Conservation (phyloP, 2,329 filamentous ascomycete species). For the Diaporthe aspalathi region DNA sequence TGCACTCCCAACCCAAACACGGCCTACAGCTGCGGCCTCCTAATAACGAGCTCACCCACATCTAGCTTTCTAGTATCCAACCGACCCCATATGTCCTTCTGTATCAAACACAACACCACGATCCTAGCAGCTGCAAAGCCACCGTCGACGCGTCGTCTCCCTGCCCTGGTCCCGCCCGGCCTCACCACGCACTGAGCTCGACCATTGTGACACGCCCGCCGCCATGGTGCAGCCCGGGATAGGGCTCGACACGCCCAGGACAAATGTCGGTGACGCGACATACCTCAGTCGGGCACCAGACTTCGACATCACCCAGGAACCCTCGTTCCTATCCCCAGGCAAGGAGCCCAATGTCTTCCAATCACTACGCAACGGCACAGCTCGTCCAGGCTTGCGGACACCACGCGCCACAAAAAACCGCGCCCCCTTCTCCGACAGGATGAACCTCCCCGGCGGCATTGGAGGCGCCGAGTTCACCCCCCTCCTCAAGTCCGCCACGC, state of each 20-base stretch:
- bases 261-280: slow-evolving; percentile 85
- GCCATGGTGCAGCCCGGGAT: slow-evolving; percentile 74
- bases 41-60: slow-evolving; percentile 23
- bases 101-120: slow-evolving; percentile 22
- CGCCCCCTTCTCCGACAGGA: slow-evolving; percentile 76
- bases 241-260: slow-evolving; percentile 85
- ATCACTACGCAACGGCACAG: slow-evolving; percentile 74
- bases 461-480: slow-evolving; percentile 90
- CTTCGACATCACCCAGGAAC: slow-evolving; percentile 87
- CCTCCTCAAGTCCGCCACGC: slow-evolving; percentile 83
- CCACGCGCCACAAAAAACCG: slow-evolving; percentile 71
- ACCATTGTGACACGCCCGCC: slow-evolving; percentile 38
- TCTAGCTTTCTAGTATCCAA: slow-evolving; percentile 24
- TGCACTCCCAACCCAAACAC: slow-evolving; percentile 27
- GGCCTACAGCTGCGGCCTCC: slow-evolving; percentile 33
- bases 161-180: not conserved
- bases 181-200: slow-evolving; percentile 39
- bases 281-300: slow-evolving; percentile 77
- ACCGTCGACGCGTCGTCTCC: slow-evolving; percentile 37
- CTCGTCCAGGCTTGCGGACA: slow-evolving; percentile 73
- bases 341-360: slow-evolving; percentile 83
- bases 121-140: slow-evolving; percentile 28
- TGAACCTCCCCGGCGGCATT: slow-evolving; percentile 75
- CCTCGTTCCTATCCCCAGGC: slow-evolving; percentile 84
- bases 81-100: slow-evolving; percentile 33